Evolutionary conservation across 306 rosid species (phyloP).

Genomic region (Gillenia trifoliata): DNA sequence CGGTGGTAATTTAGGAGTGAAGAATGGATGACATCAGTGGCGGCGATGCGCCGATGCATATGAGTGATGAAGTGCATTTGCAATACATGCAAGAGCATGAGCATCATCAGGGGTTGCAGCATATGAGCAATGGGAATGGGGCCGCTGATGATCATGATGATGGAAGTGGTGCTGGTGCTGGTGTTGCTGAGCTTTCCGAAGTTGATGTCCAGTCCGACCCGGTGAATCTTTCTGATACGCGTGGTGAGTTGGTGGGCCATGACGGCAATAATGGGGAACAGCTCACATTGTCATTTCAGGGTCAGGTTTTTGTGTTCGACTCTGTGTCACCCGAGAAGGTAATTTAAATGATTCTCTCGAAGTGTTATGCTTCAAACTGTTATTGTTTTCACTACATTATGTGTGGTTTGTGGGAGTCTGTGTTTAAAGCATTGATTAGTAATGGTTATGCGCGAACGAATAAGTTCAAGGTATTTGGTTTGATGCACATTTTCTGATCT

Average conservation of each 20-base stretch:
- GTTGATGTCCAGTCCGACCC: constrained; percentile 49
- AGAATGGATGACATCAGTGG: constrained; percentile 56
- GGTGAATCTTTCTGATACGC: constrained; percentile 41
- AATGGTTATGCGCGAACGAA: not conserved
- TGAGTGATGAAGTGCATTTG: constrained; percentile 39
- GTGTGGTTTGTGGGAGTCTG: not conserved
- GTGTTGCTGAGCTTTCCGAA: constrained; percentile 43
- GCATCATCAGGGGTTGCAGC: constrained; percentile 46
- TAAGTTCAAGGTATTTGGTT: not conserved
- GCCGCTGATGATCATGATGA: constrained; percentile 48
- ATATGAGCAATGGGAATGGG: constrained; percentile 51
- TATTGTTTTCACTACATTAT: constrained; percentile 7
- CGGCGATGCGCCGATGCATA: constrained; percentile 42
- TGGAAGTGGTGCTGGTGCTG: constrained; percentile 28
- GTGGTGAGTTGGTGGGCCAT: constrained; percentile 34
- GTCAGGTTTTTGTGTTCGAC: constrained; percentile 69
- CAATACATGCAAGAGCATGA: constrained; percentile 52
- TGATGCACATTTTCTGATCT: not conserved
- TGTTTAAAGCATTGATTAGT: not conserved
- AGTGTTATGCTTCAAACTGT: not conserved
- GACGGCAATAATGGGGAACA: constrained; percentile 49
- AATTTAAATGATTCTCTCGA: constrained; percentile 10
- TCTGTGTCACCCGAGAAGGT: constrained; percentile 76
- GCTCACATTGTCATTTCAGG: constrained; percentile 70
- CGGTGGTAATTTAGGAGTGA: not conserved